Percentiles rank a stretch among this genome's conserved stretches.
Evolutionary conservation across 257 asterid species (phyloP).

Genomic region (Solanum neorickii): DNA sequence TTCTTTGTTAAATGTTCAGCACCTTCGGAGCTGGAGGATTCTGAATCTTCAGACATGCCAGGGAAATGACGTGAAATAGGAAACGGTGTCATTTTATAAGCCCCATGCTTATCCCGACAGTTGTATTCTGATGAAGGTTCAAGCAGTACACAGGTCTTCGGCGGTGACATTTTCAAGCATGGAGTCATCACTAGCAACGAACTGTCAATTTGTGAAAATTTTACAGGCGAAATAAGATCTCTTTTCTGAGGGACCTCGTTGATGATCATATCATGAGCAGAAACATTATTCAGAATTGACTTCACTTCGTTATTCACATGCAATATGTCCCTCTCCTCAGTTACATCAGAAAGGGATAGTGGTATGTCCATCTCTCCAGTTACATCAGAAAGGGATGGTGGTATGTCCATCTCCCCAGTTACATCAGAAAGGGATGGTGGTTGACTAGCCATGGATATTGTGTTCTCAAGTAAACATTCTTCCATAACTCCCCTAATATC

Average conservation of each 20-base stretch:
- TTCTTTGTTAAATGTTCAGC: constrained; percentile 32
- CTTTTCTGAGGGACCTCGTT: constrained; percentile 10
- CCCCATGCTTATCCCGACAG: constrained; percentile 23
- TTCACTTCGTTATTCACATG: not conserved
- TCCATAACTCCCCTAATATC: not conserved
- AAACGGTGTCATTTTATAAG: constrained; percentile 49
- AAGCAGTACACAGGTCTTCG: constrained; percentile 71
- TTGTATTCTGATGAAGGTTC: constrained; percentile 55
- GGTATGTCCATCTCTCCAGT: not conserved
- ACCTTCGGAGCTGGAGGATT: constrained; percentile 32
- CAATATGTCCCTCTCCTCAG: not conserved
- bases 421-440: constrained; percentile 6
- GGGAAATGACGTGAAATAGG: constrained; percentile 22
- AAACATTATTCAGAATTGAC: constrained; percentile 18
- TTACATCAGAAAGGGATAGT: constrained; percentile 3
- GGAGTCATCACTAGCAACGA: constrained; percentile 62
- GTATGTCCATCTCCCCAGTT: not conserved
- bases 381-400: constrained; percentile 5
- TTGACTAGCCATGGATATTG: constrained; percentile 1
- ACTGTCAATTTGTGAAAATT: constrained; percentile 15
- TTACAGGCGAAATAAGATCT: constrained; percentile 30
- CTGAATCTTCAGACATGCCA: constrained; percentile 40
- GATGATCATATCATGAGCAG: constrained; percentile 7
- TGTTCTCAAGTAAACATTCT: constrained; percentile 12
- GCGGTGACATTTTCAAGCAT: constrained; percentile 69